Evolutionary conservation across 768 basidiomycete genomes (phyloP).

Genomic region (Galerina sulciceps): DNA sequence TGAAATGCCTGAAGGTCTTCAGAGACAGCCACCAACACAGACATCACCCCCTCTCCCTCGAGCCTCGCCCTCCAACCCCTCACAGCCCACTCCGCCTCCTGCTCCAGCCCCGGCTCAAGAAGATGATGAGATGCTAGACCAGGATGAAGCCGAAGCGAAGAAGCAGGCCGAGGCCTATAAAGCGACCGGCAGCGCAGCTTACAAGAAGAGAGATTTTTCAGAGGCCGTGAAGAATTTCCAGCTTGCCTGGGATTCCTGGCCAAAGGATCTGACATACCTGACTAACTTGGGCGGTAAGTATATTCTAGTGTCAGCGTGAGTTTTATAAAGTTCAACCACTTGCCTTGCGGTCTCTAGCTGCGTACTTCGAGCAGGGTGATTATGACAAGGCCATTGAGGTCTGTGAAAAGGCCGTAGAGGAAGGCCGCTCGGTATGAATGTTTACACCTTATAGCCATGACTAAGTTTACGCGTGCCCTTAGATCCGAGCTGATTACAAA

Average conservation of each 20-base stretch:
- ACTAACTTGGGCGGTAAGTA: constrained; percentile 83
- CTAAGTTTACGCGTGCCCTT: background rate
- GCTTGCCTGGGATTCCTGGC: constrained; percentile 92
- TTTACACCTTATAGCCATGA: background rate
- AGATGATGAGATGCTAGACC: constrained; percentile 70
- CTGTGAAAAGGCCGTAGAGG: constrained; percentile 96
- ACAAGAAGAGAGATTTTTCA: constrained; percentile 85
- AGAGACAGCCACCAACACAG: constrained; percentile 36
- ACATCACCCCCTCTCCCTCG: constrained; percentile 47
- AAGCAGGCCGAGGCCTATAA: constrained; percentile 82
- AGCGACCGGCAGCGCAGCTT: constrained; percentile 75
- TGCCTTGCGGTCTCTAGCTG: constrained; percentile 54
- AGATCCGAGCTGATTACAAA: constrained; percentile 94
- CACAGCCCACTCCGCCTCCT: constrained; percentile 31
- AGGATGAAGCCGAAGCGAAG: constrained; percentile 72
- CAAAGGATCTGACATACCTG: constrained; percentile 92
- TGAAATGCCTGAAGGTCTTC: constrained; percentile 69
- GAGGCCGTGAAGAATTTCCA: constrained; percentile 77
- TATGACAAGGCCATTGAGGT: constrained; percentile 90
- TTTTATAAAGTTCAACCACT: background rate
- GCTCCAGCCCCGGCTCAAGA: constrained; percentile 48
- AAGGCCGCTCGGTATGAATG: constrained; percentile 73
- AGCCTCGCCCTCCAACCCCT: constrained; percentile 47
- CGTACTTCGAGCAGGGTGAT: constrained; percentile 91
- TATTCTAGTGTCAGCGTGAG: background rate